Base-by-base conservation (phyloP, 2,329 filamentous ascomycete species). In the Cercospora sojina region DNA sequence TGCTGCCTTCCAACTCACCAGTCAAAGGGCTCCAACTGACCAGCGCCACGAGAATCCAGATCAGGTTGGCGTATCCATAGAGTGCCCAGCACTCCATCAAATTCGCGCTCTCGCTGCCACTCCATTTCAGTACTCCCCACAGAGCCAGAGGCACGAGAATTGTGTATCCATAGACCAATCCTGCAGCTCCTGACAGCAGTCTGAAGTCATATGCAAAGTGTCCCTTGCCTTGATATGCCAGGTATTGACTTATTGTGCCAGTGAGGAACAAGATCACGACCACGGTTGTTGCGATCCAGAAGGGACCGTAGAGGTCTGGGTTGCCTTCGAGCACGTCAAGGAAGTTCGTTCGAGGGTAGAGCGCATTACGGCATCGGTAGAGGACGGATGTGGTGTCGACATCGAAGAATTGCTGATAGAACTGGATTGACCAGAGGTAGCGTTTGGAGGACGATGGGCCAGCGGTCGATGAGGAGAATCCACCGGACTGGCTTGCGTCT, bases 211-310 rank as follows among this genome's bases (percentile, higher is more conserved):
- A 98, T 56, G 89, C 88, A 78, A 97, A 97, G 65, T 91, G 88
- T 23, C 87, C 81, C 59, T 85, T 85, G 62, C 87, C 86, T 51
- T 86, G 86, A 25, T 85, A 85, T 27, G 91, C 87, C 59, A 97
- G 82, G 79, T 96, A 98, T 80, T 95, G 90, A 77, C 90, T 96
- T 71, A 99, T 97, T 0, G 95, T 98, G 12, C 95, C 95, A 0
- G 94, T 95, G 53, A 99, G 79, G 80, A 99, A 99, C 32, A 99
- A 82, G 67, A 99, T 98, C 70, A 99, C 86, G 12, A 99, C 90
- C 9, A 99, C 95, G 0, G 95, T 98, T 0, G 95, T 98, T 9
- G 95, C 95, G 81, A 99, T 98, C 95, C 95, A 99, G 77, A 98
- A 93, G 1, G 95, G 95, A 0, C 94, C 94, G 83, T 99, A 99